Percentiles rank a stretch among this genome's conserved stretches.
Conservation (phyloP, 257 asterid species). For the Schizonepeta tenuifolia region DNA sequence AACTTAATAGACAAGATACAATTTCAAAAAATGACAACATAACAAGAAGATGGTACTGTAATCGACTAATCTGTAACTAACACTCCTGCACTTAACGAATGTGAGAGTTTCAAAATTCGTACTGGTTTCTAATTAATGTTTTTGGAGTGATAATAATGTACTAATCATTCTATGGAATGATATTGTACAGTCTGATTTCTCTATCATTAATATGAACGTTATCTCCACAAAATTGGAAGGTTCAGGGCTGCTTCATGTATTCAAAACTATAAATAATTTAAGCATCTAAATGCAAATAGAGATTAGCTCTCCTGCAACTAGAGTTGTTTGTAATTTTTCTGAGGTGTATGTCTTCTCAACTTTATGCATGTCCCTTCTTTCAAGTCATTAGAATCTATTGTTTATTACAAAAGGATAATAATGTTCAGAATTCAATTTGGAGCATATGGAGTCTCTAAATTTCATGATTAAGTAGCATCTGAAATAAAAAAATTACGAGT, state of each 20-base stretch:
- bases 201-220: no score
- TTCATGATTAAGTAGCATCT: background rate
- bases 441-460: conserved; percentile 11
- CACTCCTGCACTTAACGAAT: no score
- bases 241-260: no score
- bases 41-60: background rate
- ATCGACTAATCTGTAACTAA: background rate
- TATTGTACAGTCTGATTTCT: no score
- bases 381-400: background rate
- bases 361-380: background rate
- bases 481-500: background rate
- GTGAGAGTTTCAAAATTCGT: background rate
- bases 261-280: no score
- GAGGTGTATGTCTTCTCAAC: background rate
- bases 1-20: background rate
- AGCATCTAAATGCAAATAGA: no score
- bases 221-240: no score
- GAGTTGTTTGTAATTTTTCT: no score
- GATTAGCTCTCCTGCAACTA: no score
- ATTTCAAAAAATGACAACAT: background rate
- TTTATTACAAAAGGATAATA: background rate
- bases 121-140: background rate
- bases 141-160: background rate
- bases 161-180: no score
- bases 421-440: background rate